Evolutionary conservation across 2,329 filamentous ascomycete genomes (phyloP).

Genomic region (Trichoderma guizhouense): DNA sequence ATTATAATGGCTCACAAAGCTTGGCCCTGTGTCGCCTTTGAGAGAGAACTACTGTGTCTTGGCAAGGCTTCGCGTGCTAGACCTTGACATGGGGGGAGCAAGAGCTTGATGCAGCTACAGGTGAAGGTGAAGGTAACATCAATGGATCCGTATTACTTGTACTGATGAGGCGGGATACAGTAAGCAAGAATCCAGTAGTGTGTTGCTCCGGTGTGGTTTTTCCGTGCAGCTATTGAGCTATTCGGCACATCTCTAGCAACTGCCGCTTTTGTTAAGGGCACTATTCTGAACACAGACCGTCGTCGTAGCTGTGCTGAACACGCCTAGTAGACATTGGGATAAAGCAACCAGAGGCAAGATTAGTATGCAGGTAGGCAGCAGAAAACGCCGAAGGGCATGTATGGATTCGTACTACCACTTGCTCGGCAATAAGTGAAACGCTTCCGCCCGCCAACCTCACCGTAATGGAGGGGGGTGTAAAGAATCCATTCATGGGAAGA

Average conservation of each 20-base stretch:
- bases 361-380: not conserved
- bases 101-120: not conserved
- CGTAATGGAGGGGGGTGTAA: not conserved
- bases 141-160: not conserved
- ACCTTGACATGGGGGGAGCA: not conserved
- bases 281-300: not conserved
- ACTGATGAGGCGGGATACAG: not conserved
- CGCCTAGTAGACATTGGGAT: not conserved
- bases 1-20: slow-evolving; percentile 16
- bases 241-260: not conserved
- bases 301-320: not conserved
- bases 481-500: not conserved
- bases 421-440: not conserved
- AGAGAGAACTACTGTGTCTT: not conserved
- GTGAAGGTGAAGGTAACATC: not conserved
- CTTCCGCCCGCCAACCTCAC: not conserved
- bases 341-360: not conserved
- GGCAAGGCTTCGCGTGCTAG: not conserved
- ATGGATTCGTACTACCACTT: not conserved
- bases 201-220: not conserved
- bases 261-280: not conserved
- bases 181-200: not conserved
- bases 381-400: not conserved
- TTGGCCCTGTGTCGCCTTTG: slow-evolving; percentile 5
- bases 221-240: not conserved